These are phyloP conservation scores for Botryococcus braunii DNA, from an alignment of 163 green algal species.

Conservation along the genomic window DNA sequence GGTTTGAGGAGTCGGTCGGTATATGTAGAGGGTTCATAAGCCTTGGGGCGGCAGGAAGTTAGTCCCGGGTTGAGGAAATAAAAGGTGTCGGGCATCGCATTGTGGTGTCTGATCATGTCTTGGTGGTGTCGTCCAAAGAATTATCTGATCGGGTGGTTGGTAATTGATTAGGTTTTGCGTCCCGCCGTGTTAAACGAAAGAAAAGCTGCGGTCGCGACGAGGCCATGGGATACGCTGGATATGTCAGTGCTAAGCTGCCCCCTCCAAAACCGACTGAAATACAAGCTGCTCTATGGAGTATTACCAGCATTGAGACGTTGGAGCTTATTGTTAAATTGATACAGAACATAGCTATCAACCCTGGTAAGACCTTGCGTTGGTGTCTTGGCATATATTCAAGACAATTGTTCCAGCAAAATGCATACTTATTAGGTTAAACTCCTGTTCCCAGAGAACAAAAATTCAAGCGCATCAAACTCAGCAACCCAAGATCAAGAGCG, in stretches of 20 bases:
- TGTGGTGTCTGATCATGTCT: too few species aligned
- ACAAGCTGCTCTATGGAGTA: neutral
- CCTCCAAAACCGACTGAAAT: neutral
- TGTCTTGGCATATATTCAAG: too few species aligned
- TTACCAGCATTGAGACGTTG: neutral
- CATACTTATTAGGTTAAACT: too few species aligned
- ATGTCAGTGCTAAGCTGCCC: neutral
- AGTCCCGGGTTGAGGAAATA: too few species aligned
- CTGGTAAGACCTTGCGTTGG: too few species aligned
- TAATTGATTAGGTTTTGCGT: neutral
- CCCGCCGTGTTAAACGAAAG: neutral
- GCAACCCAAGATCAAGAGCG: conserved; percentile 6
- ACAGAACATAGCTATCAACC: conserved; percentile 6
- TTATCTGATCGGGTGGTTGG: too few species aligned
- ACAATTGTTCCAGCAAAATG: too few species aligned
- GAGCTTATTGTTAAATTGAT: conserved; percentile 1
- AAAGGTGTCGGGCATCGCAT: too few species aligned
- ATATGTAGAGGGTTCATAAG: too few species aligned
- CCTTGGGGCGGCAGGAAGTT: too few species aligned
- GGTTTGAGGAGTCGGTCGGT: too few species aligned
- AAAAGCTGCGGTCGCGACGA: neutral
- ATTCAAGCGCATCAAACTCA: conserved; percentile 8
- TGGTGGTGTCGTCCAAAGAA: too few species aligned
- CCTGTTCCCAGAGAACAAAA: conserved; percentile 13
- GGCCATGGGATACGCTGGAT: conserved; percentile 7